Evolutionary conservation across 495 filamentous ascomycete species (phyloP), one percentile per base, ranked within the genome.

Genomic region (Xylaria bambusicola): DNA sequence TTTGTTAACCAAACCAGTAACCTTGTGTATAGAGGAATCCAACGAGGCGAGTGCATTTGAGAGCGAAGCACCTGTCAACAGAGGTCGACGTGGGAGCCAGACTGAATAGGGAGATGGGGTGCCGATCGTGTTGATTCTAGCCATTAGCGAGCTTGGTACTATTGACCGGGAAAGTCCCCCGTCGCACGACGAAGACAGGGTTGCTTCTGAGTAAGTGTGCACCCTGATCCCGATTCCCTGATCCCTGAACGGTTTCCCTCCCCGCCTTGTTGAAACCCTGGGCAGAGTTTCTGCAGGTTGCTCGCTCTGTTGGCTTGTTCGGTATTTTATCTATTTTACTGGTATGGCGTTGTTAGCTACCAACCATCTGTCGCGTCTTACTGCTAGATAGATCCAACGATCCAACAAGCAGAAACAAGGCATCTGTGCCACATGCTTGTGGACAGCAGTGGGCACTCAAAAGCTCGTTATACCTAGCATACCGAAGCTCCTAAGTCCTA

Each of bases 131-230:
- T 36, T 26, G 56, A 26, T 45, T 59, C 50, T 41, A 48, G 47
- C 41, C 48, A 52, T 60, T 53, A 60, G 49, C 40, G 49, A 60
- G 48, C 40, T 18, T 56, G 35, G 44, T 56, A 61, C 58, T 61
- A 61, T 61, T 47, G 51, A 61, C 58, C 51, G 58, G 58, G 51
- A 51, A 50, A 7, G n/a, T 41, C 42, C 44, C 58, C 58, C 52
- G 51, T 56, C 35, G 52, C 44, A 33, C 52, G 20, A 56, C 24
- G 1, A 40, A 31, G 8, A 27, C 45, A 58, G 56, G 56, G 56
- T 58, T 27, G 24, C 46, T 20, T 5, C 31, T 6, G 31, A 10
- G 31, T 33, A 6, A 33, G 31, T 33, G 31, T 53, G n/a, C 26
- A 20, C 38, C 52, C 38, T 54, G 17, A 13, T 17, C n/a, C 52